phyloP scores from a whole-genome alignment of 2,329 filamentous ascomycete genomes.

The Ceratocystis diversiconidia region DNA sequence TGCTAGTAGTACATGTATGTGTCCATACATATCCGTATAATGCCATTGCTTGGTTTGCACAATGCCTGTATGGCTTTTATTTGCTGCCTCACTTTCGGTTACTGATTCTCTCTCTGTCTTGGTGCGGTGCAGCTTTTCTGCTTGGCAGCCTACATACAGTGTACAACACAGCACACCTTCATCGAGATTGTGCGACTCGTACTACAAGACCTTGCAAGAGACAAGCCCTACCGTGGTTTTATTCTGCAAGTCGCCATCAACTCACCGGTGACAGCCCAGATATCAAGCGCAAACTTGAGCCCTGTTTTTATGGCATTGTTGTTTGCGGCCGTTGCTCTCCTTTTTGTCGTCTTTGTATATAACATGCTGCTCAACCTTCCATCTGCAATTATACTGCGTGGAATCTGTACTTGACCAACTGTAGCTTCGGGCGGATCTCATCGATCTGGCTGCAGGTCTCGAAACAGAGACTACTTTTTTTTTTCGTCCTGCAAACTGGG shows the following conservation, averaged over 20 bases:
- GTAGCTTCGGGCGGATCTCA: not conserved
- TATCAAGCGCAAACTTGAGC: not conserved
- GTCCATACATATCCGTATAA: not conserved
- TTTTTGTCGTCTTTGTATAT: not conserved
- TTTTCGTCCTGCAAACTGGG: not conserved
- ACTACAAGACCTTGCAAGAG: not conserved
- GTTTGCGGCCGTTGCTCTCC: not conserved
- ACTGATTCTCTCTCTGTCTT: not conserved
- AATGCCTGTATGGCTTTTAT: not conserved
- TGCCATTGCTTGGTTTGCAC: not conserved
- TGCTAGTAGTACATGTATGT: not conserved
- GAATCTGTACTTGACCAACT: not conserved
- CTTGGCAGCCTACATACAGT: not conserved
- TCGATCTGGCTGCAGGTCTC: not conserved
- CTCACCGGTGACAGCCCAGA: no score
- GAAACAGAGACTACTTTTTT: not conserved
- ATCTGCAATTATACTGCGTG: not conserved
- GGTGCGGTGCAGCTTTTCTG: not conserved
- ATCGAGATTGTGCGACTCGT: not conserved
- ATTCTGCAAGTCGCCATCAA: not conserved
- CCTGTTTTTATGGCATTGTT: not conserved
- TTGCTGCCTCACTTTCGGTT: not conserved
- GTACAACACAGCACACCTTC: not conserved
- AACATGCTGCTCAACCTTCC: not conserved
- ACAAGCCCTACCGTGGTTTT: not conserved